Evolutionary conservation across 1,284 basidiomycete species (phyloP).

Genomic region (Phellopilus nigrolimitatus): DNA sequence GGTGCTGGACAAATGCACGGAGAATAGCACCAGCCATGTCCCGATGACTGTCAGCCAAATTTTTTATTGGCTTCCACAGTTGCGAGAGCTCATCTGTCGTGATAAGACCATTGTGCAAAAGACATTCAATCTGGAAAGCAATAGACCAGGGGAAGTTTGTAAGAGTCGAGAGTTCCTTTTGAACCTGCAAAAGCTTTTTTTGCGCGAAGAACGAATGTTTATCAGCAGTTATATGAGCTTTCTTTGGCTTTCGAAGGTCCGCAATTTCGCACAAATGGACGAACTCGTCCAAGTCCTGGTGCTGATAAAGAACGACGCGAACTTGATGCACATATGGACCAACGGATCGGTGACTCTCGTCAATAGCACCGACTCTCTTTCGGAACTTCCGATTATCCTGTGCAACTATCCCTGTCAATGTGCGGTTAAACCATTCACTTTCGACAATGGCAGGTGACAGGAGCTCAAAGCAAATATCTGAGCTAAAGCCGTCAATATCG

Average conservation of each 20-base stretch:
- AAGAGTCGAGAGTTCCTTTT: constrained; percentile 38
- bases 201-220: constrained; percentile 44
- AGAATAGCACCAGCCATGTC: constrained; percentile 42
- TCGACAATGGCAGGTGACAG: constrained; percentile 59
- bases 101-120: constrained; percentile 54
- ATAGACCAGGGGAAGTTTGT: constrained; percentile 43
- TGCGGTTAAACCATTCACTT: constrained; percentile 49
- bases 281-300: constrained; percentile 43
- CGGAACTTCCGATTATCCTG: constrained; percentile 43
- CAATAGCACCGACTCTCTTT: constrained; percentile 49
- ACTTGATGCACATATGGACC: constrained; percentile 64
- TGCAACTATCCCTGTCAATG: constrained; percentile 36
- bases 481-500: constrained; percentile 5
- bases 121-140: constrained; percentile 65
- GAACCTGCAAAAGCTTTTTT: constrained; percentile 42
- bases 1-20: constrained; percentile 43
- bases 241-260: constrained; percentile 37
- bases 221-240: constrained; percentile 41
- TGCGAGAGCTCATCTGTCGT: constrained; percentile 48
- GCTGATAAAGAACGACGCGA: constrained; percentile 47
- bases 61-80: constrained; percentile 39
- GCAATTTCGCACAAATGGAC: constrained; percentile 48
- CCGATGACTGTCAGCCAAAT: constrained; percentile 33
- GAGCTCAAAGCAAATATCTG: constrained; percentile 63
- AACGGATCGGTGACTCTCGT: constrained; percentile 47